phyloP scores from a whole-genome alignment of 495 filamentous ascomycete genomes.

The Chaetomidium leptoderma region DNA sequence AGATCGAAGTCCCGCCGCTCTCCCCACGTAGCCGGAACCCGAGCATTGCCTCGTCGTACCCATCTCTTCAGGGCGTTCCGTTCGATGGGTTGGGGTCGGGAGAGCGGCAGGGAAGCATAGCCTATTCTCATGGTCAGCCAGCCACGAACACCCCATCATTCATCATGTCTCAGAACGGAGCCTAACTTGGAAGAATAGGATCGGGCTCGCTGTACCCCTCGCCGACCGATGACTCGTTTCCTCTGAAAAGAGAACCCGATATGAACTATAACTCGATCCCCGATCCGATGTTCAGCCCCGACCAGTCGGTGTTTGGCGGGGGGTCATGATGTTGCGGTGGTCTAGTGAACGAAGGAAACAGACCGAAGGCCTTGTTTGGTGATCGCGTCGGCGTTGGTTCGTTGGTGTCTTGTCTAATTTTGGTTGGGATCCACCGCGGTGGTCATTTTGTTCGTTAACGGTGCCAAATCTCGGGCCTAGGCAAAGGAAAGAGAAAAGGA shows the following conservation, averaged over 20 bases:
- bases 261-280: slow-evolving; percentile 34
- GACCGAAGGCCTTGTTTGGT: too few relatives aligned
- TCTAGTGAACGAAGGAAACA: neutral
- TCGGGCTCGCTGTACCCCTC: slow-evolving; percentile 18
- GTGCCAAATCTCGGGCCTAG: too few relatives aligned
- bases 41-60: slow-evolving; percentile 25
- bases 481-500: too few relatives aligned
- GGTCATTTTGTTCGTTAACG: too few relatives aligned
- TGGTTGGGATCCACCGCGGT: too few relatives aligned
- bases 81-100: slow-evolving; percentile 17
- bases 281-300: slow-evolving; percentile 28
- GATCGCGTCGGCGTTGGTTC: too few relatives aligned
- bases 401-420: too few relatives aligned
- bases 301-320: slow-evolving; percentile 17
- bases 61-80: slow-evolving; percentile 15
- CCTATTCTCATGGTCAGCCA: slow-evolving; percentile 30
- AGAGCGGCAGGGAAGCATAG: slow-evolving; percentile 25
- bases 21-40: slow-evolving; percentile 24
- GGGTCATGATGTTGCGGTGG: neutral
- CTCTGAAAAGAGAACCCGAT: slow-evolving; percentile 25
- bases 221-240: slow-evolving; percentile 20
- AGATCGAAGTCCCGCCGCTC: neutral
- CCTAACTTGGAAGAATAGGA: neutral
- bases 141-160: too few relatives aligned
- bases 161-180: neutral